Percentiles rank a stretch among this genome's conserved stretches.
phyloP scores from a whole-genome alignment of 176 grass and related monocot species.

The Paspalum vaginatum region DNA sequence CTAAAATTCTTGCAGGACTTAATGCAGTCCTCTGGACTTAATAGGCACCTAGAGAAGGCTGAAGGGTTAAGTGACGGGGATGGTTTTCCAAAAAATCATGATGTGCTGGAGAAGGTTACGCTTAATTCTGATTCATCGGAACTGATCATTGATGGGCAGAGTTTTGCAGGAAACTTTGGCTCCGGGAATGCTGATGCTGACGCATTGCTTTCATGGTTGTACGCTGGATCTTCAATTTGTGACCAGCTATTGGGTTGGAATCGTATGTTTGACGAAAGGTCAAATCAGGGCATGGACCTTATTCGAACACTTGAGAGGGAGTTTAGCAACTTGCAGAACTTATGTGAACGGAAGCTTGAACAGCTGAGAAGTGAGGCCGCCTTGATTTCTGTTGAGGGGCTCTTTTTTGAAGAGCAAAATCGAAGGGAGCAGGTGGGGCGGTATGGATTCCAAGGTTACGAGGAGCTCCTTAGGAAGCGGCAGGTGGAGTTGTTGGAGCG shows the following conservation, averaged over 20 bases:
- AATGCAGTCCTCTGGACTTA: slow-evolving; percentile 63
- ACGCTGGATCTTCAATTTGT: slow-evolving; percentile 62
- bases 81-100: slow-evolving; percentile 24
- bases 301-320: slow-evolving; percentile 71
- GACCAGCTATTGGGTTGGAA: slow-evolving; percentile 67
- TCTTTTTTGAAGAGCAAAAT: slow-evolving; percentile 67
- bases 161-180: slow-evolving; percentile 45
- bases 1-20: slow-evolving; percentile 85
- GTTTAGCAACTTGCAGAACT: slow-evolving; percentile 56
- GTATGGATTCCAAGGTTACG: slow-evolving; percentile 59
- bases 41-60: slow-evolving; percentile 66
- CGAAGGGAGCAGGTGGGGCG: slow-evolving; percentile 46
- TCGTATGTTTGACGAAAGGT: slow-evolving; percentile 52
- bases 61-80: slow-evolving; percentile 49
- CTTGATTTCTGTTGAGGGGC: slow-evolving; percentile 58
- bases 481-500: slow-evolving; percentile 60
- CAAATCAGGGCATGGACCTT: slow-evolving; percentile 50
- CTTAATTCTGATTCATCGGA: slow-evolving; percentile 57
- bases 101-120: slow-evolving; percentile 51
- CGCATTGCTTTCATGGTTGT: slow-evolving; percentile 79
- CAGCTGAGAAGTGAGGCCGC: slow-evolving; percentile 62
- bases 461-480: slow-evolving; percentile 69
- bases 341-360: slow-evolving; percentile 77
- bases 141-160: slow-evolving; percentile 55
- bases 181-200: slow-evolving; percentile 54